Conservation (phyloP, 768 basidiomycete genomes). For the Lentinus tigrinus region DNA sequence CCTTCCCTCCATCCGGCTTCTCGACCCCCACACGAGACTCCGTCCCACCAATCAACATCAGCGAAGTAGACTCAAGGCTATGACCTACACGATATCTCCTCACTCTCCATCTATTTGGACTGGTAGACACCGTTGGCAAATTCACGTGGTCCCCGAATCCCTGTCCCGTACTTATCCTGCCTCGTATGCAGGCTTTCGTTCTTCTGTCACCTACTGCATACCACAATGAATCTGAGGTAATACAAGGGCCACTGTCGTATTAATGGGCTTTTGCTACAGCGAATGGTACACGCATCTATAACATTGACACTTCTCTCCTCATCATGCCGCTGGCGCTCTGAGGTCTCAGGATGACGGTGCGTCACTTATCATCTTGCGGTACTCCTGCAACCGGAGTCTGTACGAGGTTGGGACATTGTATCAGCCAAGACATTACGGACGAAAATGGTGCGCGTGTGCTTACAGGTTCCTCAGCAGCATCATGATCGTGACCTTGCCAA, state of each 20-base stretch:
- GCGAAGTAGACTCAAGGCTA: conserved; percentile 23
- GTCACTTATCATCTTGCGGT: conserved; percentile 33
- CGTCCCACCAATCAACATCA: conserved; percentile 35
- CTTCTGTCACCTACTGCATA: conserved; percentile 2
- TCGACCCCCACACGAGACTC: conserved; percentile 28
- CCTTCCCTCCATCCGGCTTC: conserved; percentile 56
- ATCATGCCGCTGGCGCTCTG: too few relatives aligned
- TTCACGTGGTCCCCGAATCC: too few relatives aligned
- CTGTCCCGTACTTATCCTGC: neutral
- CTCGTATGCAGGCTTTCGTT: neutral
- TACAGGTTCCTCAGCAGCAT: conserved; percentile 97
- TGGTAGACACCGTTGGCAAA: conserved; percentile 10
- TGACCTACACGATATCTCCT: neutral
- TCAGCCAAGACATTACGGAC: neutral
- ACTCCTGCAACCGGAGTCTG: conserved; percentile 59
- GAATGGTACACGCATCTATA: neutral
- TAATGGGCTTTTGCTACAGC: conserved; percentile 5
- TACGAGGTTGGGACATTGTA: neutral
- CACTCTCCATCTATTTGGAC: conserved; percentile 6
- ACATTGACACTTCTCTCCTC: neutral
- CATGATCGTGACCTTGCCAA: conserved; percentile 97
- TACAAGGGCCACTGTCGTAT: conserved; percentile 2
- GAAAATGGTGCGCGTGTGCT: conserved; percentile 29
- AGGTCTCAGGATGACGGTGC: conserved; percentile 4
- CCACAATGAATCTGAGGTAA: conserved; percentile 10